Conservation (phyloP, 1,284 basidiomycete species). For the Paramarasmius palmivorus region DNA sequence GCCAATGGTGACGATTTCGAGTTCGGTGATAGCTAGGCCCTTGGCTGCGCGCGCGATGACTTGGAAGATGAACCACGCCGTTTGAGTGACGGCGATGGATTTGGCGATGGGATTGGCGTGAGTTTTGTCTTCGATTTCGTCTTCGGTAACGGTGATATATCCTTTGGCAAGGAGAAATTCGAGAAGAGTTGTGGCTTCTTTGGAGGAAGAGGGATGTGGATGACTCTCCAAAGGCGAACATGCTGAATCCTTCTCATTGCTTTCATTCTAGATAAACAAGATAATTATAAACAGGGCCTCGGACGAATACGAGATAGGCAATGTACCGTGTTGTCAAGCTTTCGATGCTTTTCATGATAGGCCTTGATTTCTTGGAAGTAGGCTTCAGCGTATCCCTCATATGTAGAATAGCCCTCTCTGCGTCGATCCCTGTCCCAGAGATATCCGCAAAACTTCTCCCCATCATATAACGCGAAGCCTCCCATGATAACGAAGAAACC, state of each 20-base stretch:
- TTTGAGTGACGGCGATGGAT: not conserved
- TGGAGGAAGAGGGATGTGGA: not conserved
- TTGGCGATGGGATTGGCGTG: not conserved
- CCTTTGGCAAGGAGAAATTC: not conserved
- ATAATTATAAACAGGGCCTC: no score
- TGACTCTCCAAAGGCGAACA: no score
- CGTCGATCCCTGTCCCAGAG: not conserved
- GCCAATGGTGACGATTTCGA: not conserved
- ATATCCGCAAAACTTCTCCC: not conserved
- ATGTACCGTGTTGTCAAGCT: no score
- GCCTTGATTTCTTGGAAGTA: no score
- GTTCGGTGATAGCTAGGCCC: not conserved
- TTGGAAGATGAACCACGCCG: not conserved
- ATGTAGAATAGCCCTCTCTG: not conserved
- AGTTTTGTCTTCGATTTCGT: not conserved
- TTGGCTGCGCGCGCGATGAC: not conserved
- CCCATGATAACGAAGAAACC: not conserved
- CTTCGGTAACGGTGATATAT: not conserved
- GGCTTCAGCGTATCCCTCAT: no score
- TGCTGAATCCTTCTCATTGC: no score
- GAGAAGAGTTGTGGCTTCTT: no score
- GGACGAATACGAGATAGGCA: no score
- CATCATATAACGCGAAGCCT: not conserved
- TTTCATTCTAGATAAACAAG: no score
- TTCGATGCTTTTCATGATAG: no score